Conservation (phyloP, 164 flowering plant genomes). For the Piper betle region DNA sequence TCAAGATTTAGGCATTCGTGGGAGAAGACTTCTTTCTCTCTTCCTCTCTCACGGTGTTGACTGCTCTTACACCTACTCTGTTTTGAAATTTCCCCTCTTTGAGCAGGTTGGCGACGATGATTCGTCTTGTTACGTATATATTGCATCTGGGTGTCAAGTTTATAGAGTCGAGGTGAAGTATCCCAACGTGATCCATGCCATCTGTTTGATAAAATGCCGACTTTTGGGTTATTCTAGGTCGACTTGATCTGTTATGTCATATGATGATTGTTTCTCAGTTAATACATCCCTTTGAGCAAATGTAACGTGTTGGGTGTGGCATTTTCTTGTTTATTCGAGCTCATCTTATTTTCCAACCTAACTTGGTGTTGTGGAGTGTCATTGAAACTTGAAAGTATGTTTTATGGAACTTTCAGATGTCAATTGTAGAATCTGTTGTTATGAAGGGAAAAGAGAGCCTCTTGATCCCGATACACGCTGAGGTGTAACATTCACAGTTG, state of each 20-base stretch:
- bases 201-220: background rate
- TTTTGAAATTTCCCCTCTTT: background rate
- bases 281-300: background rate
- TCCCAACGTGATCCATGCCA: background rate
- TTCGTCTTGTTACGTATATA: conserved; percentile 41
- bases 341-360: too few relatives aligned
- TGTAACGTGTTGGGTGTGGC: background rate
- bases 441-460: conserved; percentile 64
- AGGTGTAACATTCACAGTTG: conserved; percentile 21
- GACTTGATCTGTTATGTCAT: too few relatives aligned
- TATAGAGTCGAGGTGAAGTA: conserved; percentile 34
- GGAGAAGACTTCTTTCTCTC: background rate
- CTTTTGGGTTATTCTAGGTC: background rate
- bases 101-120: conserved; percentile 31
- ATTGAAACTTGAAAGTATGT: background rate
- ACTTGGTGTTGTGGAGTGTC: conserved; percentile 1
- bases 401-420: conserved; percentile 25
- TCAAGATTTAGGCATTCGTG: background rate
- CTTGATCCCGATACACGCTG: conserved; percentile 41
- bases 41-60: background rate
- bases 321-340: background rate
- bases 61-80: background rate
- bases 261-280: background rate
- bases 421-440: conserved; percentile 38
- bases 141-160: conserved; percentile 57